phyloP scores from a whole-genome alignment of 1,284 basidiomycete genomes.

The Ceratobasidium papillatum region DNA sequence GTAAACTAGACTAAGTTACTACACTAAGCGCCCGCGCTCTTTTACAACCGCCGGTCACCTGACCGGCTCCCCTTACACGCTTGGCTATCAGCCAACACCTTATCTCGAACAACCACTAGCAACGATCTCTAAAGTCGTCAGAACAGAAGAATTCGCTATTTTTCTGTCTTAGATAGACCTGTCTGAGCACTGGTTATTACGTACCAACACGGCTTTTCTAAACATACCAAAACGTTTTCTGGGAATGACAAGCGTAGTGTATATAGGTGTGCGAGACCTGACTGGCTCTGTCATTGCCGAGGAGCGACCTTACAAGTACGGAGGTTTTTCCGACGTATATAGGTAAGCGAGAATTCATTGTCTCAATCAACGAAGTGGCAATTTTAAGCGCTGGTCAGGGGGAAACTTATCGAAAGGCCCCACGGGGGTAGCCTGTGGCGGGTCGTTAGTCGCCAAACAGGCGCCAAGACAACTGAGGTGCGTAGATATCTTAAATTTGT shows the following conservation, averaged over 20 bases:
- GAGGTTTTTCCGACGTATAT: conserved; percentile 24
- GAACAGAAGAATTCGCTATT: too few relatives aligned
- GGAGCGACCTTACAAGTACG: not conserved
- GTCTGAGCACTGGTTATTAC: too few relatives aligned
- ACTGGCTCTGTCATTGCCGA: not conserved
- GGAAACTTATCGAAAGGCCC: not conserved
- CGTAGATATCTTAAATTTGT: not conserved
- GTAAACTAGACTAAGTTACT: too few relatives aligned
- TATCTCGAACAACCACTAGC: too few relatives aligned
- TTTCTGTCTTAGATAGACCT: too few relatives aligned
- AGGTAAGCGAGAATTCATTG: not conserved
- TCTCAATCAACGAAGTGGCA: not conserved
- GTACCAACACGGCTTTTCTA: too few relatives aligned
- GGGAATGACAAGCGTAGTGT: not conserved
- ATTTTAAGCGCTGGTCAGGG: not conserved
- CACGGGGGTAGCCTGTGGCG: not conserved
- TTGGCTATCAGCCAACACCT: too few relatives aligned
- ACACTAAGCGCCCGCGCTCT: too few relatives aligned
- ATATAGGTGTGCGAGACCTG: not conserved
- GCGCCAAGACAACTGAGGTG: not conserved
- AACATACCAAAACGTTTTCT: too few relatives aligned
- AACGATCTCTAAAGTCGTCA: too few relatives aligned
- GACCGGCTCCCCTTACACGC: too few relatives aligned
- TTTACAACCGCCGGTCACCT: too few relatives aligned
- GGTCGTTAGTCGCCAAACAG: not conserved